These are phyloP conservation scores for Chytriomyces hyalinus DNA, from an alignment of 192 early-diverging fungal genomes.

Conservation along the genomic window DNA sequence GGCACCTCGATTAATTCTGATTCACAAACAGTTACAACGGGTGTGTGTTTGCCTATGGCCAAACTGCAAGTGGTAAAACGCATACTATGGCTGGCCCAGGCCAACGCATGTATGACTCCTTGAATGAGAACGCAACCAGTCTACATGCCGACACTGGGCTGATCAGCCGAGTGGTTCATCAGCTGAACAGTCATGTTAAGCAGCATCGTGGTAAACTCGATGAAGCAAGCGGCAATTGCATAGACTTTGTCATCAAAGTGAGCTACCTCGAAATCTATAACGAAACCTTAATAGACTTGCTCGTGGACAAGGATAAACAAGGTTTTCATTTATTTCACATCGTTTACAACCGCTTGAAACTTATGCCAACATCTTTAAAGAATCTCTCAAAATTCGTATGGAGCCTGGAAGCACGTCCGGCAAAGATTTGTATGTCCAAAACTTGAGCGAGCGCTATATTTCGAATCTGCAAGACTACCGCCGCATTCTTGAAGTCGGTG, in stretches of 20 bases:
- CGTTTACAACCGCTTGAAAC: too few species aligned
- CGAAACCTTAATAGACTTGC: slow-evolving; percentile 47
- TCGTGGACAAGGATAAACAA: slow-evolving; percentile 41
- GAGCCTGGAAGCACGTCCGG: slow-evolving; percentile 47
- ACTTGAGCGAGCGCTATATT: slow-evolving; percentile 46
- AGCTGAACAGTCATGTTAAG: slow-evolving; percentile 35
- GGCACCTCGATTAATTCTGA: background rate
- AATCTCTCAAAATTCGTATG: slow-evolving; percentile 47
- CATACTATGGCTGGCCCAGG: slow-evolving; percentile 51
- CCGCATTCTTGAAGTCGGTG: slow-evolving; percentile 43
- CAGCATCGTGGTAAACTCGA: slow-evolving; percentile 19
- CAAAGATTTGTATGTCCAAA: slow-evolving; percentile 52
- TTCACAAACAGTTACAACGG: slow-evolving; percentile 40
- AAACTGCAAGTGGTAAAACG: slow-evolving; percentile 56
- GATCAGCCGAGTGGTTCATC: slow-evolving; percentile 38
- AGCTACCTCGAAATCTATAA: slow-evolving; percentile 58
- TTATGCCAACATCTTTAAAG: slow-evolving; percentile 1
- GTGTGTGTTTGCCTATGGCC: slow-evolving; percentile 56
- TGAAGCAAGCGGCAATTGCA: slow-evolving; percentile 35
- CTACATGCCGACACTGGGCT: slow-evolving; percentile 34
- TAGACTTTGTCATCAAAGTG: slow-evolving; percentile 50
- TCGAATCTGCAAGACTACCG: slow-evolving; percentile 36
- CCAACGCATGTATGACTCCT: slow-evolving; percentile 25
- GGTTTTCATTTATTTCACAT: slow-evolving; percentile 32
- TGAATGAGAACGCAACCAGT: slow-evolving; percentile 32